Base-by-base conservation (phyloP, 805 yeast species). In the Ogataea nakhonphanomensis region DNA sequence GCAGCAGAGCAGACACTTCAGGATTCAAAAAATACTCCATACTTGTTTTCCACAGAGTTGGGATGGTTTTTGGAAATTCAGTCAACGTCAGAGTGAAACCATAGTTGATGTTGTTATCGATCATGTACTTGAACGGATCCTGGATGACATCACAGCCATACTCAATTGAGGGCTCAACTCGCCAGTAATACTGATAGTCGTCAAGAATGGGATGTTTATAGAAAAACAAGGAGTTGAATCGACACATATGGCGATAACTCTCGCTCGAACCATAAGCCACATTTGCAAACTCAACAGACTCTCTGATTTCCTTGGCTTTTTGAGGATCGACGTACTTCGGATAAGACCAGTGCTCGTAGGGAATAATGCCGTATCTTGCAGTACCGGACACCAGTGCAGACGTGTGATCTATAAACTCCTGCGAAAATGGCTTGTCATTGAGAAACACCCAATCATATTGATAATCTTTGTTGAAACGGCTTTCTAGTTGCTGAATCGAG, bases 201-300 rank as follows among this genome's bases (percentile, higher is more conserved):
- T 61, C 57, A 60, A 76, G 54, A 34, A 75, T 60, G 36, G 71
- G 74, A 55, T 74, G 78, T 55, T 75, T 69, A 65, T 72, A 75
- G 57, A 76, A 76, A 51, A 80, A 83, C 53, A 71, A 64, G 25
- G 70, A 64, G 44, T 64, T 69, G 50, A 48, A 72, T 24, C 78
- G 57, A 49, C 76, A 72, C 95, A 86, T 86, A 59, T 81, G 85
- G 50, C 91, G 71, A 58, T 85, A 85, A 23, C 79, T 69, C 50
- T 78, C 83, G 30, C 79, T 72, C 8, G 66, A 73, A 13, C 85
- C 90, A 55, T 84, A 84, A 3, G 76, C 70, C 33, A 82, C 70
- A 23, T 49, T 43, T 11, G 59, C 30, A 44, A 67, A 59, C 26
- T 59, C 58, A 54, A 61, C 57, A 8, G 64, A 55, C 22, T 56